These are phyloP conservation scores for Peltaster fructicola DNA, from an alignment of 2,329 filamentous ascomycete genomes.

Conservation along the genomic window DNA sequence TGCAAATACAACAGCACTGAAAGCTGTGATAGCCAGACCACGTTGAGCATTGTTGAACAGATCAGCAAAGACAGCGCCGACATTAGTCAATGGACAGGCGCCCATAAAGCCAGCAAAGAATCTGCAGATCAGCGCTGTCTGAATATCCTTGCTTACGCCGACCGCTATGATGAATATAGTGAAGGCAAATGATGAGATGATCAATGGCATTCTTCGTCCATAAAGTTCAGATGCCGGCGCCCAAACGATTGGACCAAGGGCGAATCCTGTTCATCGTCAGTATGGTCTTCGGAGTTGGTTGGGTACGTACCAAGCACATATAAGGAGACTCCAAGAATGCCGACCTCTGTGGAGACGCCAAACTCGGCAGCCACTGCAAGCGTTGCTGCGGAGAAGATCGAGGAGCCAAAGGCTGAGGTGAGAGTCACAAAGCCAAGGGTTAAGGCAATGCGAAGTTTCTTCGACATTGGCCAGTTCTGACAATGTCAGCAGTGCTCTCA, in stretches of 20 bases:
- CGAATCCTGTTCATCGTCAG: conserved; percentile 23
- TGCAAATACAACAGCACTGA: conserved; percentile 20
- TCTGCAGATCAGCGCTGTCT: conserved; percentile 22
- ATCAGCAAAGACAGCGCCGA: conserved; percentile 27
- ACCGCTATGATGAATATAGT: conserved; percentile 30
- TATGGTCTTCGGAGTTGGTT: not conserved
- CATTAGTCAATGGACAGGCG: conserved; percentile 26
- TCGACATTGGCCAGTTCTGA: conserved; percentile 71
- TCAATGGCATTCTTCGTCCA: conserved; percentile 26
- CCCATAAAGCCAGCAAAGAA: conserved; percentile 25
- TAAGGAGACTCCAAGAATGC: conserved; percentile 28
- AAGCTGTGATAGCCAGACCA: conserved; percentile 22
- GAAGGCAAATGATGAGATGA: conserved; percentile 26
- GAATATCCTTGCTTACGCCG: conserved; percentile 22
- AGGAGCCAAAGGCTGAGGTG: conserved; percentile 45
- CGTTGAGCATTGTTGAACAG: conserved; percentile 22
- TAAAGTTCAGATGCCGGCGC: conserved; percentile 29
- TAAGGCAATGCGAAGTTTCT: conserved; percentile 48
- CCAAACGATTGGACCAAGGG: conserved; percentile 18
- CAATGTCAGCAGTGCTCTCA: no score
- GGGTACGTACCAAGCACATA: conserved; percentile 27
- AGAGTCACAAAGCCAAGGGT: conserved; percentile 61
- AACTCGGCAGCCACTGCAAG: conserved; percentile 25
- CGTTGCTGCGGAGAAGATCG: conserved; percentile 32
- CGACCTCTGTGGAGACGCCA: conserved; percentile 25